Base-by-base conservation (phyloP, 805 yeast genomes). In the Candida nonsorbophila region DNA sequence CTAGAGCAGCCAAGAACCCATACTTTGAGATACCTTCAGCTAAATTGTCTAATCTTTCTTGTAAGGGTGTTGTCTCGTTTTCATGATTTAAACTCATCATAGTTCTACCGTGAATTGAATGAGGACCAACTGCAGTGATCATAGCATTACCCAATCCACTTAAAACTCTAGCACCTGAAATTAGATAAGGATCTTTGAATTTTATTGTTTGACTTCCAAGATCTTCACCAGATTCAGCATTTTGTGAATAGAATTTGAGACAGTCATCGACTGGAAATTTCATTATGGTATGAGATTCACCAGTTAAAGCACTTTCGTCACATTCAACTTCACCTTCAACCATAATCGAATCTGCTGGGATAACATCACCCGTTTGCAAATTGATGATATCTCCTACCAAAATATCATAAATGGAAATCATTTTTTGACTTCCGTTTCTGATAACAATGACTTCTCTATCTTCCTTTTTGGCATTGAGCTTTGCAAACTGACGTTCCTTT, bases 21-120 rank as follows among this genome's bases (percentile, higher is more conserved):
- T 84, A 85, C 53, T 84, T 85, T n/a, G 97, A 88, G 37, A 92
- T 92, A 19, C 92, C 94, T 49, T 82, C 94, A 1, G 98, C 96
- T 33, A 92, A 72, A 29, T 69, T 66, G 47, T 83, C 78, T 37
- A 92, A 69, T 45, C 96, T 77, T 29, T 66, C 79, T 47, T 88
- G 97, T 51, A 92, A 59, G 1, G 98, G 97, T 5, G 99, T 94
- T 15, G 72, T 72, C 50, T 88, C 95, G 2, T 79, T 62, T 43
- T 86, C 95, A 21, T 70, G 72, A 29, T 75, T 72, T 31, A 92
- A 62, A 8, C 94, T 74, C 57, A 78, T 64, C 90, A 92, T 80
- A 3, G 94, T 90, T 47, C 84, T 76, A 14, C 99, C 99, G 55
- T 86, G 84, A 53, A 88, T 74, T 4, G 97, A 90, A 55, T 90